Base-by-base conservation (phyloP, 495 filamentous ascomycete species). In the Hyaloscypha finlandica region DNA sequence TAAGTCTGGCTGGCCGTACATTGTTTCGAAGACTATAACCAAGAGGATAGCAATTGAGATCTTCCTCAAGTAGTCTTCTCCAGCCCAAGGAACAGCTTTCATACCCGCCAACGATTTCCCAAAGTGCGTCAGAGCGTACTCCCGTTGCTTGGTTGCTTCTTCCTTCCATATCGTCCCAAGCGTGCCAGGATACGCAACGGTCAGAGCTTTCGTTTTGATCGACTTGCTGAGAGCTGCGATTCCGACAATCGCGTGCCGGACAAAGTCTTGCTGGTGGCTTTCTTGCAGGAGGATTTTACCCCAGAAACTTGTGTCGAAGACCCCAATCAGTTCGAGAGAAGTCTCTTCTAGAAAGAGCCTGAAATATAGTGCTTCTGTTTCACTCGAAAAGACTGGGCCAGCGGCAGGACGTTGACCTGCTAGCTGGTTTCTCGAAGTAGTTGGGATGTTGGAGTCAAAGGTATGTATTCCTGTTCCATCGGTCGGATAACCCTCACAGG, bases 291-390 rank as follows among this genome's bases (percentile, higher is more conserved):
- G 31, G 19, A 63, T 20, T 30, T 6, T 2, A 19, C 29, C 30
- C 60, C 60, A 63, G 12, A 63, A 22, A 5, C 29, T 52, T 20
- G 60, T 51, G 20, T 30, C 31, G 42, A 63, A 63, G 29, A 63
- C 5, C 4, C 60, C 60, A 5, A 48, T 8, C 12, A 63, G 60
- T 31, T 63, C 35, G 22, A 48, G 19, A 4, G 60, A 22, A 6
- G 30, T 19, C 20, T 63, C 22, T n/a, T 25, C 25, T 30, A 20
- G 8, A 42, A 63, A 63, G 39, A 45, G 31, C 51, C 51, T 39
- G 42, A 63, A 63, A 29, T 63, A 29, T 39, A 29, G 12, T 31
- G 42, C 39, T 63, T 63, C 60, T 53, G 16, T 25, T 19, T 63
- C 35, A 11, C 11, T 32, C 9, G 20, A 20, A 33, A 63, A 63